Evolutionary conservation across 1,284 basidiomycete species (phyloP).

Genomic region (Papiliotrema laurentii): DNA sequence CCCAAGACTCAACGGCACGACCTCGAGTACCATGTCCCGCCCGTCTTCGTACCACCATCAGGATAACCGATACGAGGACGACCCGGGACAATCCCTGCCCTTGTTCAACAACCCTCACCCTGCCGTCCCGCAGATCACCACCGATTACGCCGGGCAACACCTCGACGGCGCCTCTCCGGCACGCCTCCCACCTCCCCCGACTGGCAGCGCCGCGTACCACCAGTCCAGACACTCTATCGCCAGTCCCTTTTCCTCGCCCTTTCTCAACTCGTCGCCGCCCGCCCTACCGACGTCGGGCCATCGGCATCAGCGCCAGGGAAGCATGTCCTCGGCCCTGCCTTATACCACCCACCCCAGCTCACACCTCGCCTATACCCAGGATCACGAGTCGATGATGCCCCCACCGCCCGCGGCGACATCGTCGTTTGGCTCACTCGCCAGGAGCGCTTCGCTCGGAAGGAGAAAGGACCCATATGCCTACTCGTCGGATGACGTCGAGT

Average conservation of each 20-base stretch:
- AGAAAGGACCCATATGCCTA: constrained; percentile 46
- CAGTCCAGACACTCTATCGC: background rate
- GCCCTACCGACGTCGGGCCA: background rate
- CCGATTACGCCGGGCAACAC: background rate
- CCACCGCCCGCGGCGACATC: constrained; percentile 10
- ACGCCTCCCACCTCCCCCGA: background rate
- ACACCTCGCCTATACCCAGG: constrained; percentile 11
- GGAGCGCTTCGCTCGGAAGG: constrained; percentile 42
- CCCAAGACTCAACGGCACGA: background rate
- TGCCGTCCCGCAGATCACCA: background rate
- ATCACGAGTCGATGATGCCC: constrained; percentile 22
- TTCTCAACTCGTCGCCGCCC: background rate
- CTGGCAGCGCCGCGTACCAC: background rate
- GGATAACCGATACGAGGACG: background rate
- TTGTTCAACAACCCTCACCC: background rate
- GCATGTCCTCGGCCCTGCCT: constrained; percentile 12
- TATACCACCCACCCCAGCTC: constrained; percentile 6
- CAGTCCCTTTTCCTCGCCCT: background rate
- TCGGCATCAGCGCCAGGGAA: constrained; percentile 17
- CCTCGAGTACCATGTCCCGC: background rate
- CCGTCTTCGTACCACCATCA: background rate
- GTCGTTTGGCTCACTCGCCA: constrained; percentile 31
- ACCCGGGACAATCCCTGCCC: background rate
- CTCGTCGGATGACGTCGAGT: constrained; percentile 46
- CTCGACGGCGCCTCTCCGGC: background rate